Percentiles rank a stretch among this genome's conserved stretches.
Evolutionary conservation across 257 asterid genomes (phyloP).

Genomic region (Anisodus acutangulus): DNA sequence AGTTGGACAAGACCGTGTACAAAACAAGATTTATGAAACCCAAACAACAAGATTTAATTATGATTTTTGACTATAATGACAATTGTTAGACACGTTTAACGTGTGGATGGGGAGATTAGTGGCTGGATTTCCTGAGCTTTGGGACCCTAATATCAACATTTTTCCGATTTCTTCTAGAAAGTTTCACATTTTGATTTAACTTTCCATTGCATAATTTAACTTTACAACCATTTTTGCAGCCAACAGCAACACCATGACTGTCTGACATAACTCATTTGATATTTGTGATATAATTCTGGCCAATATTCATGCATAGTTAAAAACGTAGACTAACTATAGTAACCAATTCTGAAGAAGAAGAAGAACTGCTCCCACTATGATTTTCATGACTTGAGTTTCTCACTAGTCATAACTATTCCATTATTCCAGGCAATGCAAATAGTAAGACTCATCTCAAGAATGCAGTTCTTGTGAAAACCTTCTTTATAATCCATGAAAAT

Average conservation of each 20-base stretch:
- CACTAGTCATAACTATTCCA: slow-evolving; percentile 31
- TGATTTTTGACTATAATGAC: background rate
- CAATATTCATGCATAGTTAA: background rate
- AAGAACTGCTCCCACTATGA: background rate
- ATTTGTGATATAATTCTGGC: background rate
- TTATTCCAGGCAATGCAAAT: slow-evolving; percentile 33
- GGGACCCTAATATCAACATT: background rate
- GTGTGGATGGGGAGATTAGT: background rate
- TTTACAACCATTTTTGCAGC: background rate
- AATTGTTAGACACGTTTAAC: background rate
- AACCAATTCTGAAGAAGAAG: slow-evolving; percentile 9
- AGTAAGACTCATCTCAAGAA: slow-evolving; percentile 42
- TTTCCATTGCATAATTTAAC: background rate
- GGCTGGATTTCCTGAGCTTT: background rate
- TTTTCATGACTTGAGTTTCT: background rate
- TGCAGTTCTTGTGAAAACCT: slow-evolving; percentile 40
- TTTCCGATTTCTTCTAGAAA: background rate
- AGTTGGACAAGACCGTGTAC: background rate
- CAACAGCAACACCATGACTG: background rate
- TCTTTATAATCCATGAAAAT: slow-evolving; percentile 31
- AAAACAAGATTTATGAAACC: background rate
- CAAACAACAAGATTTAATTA: background rate
- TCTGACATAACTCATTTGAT: slow-evolving; percentile 12
- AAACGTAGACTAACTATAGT: background rate
- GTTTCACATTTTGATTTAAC: background rate